phyloP scores from a whole-genome alignment of 1,139 yeast genomes.

The Geotrichum histeridarum region DNA sequence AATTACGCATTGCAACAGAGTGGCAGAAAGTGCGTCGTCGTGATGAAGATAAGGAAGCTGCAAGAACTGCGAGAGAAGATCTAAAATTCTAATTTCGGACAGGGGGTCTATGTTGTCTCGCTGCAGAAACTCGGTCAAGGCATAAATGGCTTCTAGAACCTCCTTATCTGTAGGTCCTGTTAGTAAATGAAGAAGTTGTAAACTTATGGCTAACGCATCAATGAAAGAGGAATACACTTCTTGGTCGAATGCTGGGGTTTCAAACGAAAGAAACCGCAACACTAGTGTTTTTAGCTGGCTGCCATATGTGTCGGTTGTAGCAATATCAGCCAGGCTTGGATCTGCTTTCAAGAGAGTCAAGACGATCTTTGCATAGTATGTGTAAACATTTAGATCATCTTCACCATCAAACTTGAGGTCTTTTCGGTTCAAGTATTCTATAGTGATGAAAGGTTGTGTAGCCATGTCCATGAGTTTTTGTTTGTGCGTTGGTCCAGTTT shows the following conservation, averaged over 20 bases:
- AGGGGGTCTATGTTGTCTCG: slow-evolving; percentile 17
- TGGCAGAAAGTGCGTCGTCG: background rate
- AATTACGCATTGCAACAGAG: slow-evolving; percentile 35
- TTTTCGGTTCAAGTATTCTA: slow-evolving; percentile 25
- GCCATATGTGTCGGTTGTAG: slow-evolving; percentile 33
- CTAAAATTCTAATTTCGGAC: slow-evolving; percentile 20
- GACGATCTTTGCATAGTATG: slow-evolving; percentile 21
- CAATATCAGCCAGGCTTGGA: slow-evolving; percentile 32
- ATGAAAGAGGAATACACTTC: slow-evolving; percentile 15
- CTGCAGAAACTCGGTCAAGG: slow-evolving; percentile 18
- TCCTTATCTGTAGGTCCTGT: slow-evolving; percentile 14
- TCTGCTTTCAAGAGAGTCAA: slow-evolving; percentile 17
- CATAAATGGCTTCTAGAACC: slow-evolving; percentile 16
- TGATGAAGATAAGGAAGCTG: slow-evolving; percentile 4
- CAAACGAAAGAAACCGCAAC: slow-evolving; percentile 42
- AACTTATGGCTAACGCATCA: slow-evolving; percentile 8
- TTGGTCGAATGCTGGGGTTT: slow-evolving; percentile 14
- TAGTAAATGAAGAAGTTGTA: slow-evolving; percentile 13
- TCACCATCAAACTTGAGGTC: slow-evolving; percentile 37
- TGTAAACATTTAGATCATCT: slow-evolving; percentile 21
- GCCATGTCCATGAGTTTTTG: slow-evolving; percentile 52
- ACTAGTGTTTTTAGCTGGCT: slow-evolving; percentile 45
- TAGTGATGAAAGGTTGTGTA: slow-evolving; percentile 48
- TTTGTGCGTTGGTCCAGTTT: slow-evolving; percentile 39
- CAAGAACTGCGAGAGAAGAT: slow-evolving; percentile 19